A percentile compares a stretch with the other conserved stretches of the same genome.
These are phyloP conservation scores for Nemania diffusa DNA, from an alignment of 2,329 filamentous ascomycete species.

Conservation along the genomic window DNA sequence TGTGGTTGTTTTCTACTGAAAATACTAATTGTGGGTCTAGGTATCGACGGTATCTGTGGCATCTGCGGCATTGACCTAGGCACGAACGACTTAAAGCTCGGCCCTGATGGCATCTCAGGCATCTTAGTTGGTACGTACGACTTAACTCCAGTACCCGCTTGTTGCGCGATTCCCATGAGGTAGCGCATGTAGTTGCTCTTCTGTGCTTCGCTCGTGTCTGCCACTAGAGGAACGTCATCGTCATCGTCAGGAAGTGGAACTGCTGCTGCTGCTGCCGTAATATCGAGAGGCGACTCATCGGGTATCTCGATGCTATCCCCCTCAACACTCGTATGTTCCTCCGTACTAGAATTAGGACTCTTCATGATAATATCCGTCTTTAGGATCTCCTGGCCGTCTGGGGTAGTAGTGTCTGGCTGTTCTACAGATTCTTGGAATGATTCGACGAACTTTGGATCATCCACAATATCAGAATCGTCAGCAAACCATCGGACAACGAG, in stretches of 20 bases:
- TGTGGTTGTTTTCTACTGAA: slow-evolving; percentile 41
- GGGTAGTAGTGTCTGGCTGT: slow-evolving; percentile 49
- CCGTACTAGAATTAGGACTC: slow-evolving; percentile 32
- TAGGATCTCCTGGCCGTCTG: slow-evolving; percentile 47
- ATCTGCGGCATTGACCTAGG: slow-evolving; percentile 43
- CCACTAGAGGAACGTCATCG: slow-evolving; percentile 47
- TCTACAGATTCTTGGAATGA: slow-evolving; percentile 53
- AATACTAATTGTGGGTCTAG: slow-evolving; percentile 46
- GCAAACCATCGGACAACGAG: slow-evolving; percentile 68
- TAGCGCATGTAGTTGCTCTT: slow-evolving; percentile 60
- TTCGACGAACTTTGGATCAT: slow-evolving; percentile 60
- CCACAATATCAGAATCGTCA: slow-evolving; percentile 57
- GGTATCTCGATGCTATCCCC: slow-evolving; percentile 45
- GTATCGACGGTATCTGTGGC: slow-evolving; percentile 40
- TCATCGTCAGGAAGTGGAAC: slow-evolving; percentile 59
- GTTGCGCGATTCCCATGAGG: slow-evolving; percentile 61
- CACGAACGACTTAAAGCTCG: slow-evolving; percentile 49
- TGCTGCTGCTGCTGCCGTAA: slow-evolving; percentile 62
- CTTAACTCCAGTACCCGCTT: slow-evolving; percentile 58
- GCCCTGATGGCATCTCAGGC: slow-evolving; percentile 52
- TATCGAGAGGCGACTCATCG: slow-evolving; percentile 61
- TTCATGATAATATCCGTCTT: slow-evolving; percentile 43
- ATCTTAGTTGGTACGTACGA: slow-evolving; percentile 59
- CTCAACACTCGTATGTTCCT: neutral
- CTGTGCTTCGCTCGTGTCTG: slow-evolving; percentile 50